These are phyloP conservation scores for Eragrostis nindensis DNA, from an alignment of 176 grass and related monocot species.

Conservation along the genomic window DNA sequence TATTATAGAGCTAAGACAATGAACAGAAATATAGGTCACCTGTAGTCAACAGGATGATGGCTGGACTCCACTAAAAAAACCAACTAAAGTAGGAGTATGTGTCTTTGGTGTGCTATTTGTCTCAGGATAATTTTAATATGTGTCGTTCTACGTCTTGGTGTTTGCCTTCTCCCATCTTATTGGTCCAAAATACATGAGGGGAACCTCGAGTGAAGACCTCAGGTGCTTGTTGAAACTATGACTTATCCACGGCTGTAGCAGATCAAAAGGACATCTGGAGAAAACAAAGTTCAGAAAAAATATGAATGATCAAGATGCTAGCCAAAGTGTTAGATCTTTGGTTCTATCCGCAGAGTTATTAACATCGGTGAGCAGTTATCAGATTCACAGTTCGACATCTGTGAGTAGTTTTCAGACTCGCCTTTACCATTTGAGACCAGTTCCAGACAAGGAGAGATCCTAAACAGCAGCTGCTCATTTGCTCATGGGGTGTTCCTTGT, in stretches of 20 bases:
- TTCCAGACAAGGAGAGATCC: conserved; percentile 2
- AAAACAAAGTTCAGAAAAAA: neutral
- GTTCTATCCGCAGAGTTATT: too few species aligned
- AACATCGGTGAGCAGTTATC: too few species aligned
- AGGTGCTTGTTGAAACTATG: too few species aligned
- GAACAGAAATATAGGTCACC: too few species aligned
- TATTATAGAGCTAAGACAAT: too few species aligned
- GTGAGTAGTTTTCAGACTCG: conserved; percentile 11
- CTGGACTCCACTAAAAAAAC: neutral
- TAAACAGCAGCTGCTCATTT: neutral
- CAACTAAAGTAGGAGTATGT: neutral
- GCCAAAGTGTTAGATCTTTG: neutral
- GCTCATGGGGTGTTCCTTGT: conserved; percentile 33
- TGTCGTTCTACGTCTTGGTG: neutral
- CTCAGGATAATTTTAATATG: conserved; percentile 15
- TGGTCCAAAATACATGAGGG: neutral
- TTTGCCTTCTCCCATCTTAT: conserved; percentile 20
- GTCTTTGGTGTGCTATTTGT: neutral
- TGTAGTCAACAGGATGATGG: conserved; percentile 11
- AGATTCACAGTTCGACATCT: neutral
- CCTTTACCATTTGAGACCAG: neutral
- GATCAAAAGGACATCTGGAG: neutral
- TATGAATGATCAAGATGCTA: neutral
- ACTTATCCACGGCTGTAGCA: neutral
- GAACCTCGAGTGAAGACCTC: neutral